phyloP scores from a whole-genome alignment of 805 yeast genomes.

The Brettanomyces nanus region DNA sequence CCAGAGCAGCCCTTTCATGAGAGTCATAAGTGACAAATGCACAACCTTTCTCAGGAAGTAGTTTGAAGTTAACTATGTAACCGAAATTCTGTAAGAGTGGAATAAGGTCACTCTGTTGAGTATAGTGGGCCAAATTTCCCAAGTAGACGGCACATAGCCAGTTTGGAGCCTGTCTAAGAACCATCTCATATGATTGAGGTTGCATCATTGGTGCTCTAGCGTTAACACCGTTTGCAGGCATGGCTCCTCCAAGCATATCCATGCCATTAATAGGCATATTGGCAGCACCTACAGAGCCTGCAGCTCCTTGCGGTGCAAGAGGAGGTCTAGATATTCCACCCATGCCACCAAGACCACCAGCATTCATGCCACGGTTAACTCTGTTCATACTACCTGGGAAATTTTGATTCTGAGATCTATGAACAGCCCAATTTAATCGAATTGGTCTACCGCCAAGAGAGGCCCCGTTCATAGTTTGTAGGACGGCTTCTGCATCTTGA shows the following conservation, averaged over 20 bases:
- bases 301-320: conserved; percentile 9
- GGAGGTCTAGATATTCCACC: conserved; percentile 1
- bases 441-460: conserved; percentile 67
- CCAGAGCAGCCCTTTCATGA: conserved; percentile 84
- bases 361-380: neutral
- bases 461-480: conserved; percentile 67
- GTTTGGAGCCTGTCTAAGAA: conserved; percentile 69
- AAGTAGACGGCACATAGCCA: conserved; percentile 84
- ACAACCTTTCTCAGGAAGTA: conserved; percentile 76
- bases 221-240: neutral
- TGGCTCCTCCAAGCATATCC: conserved; percentile 3
- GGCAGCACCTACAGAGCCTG: conserved; percentile 8
- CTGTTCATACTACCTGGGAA: conserved; percentile 3
- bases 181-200: conserved; percentile 47
- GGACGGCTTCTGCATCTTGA: conserved; percentile 66
- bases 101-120: conserved; percentile 63
- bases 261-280: conserved; percentile 3
- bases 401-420: conserved; percentile 36
- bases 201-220: conserved; percentile 10
- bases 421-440: conserved; percentile 85
- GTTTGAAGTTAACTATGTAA: conserved; percentile 69
- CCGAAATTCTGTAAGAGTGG: conserved; percentile 77
- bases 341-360: conserved; percentile 5
- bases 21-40: conserved; percentile 83
- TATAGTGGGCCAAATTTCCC: conserved; percentile 75